Evolutionary conservation across 2,329 filamentous ascomycete species (phyloP).

Genomic region (Colletotrichum theobromicola): DNA sequence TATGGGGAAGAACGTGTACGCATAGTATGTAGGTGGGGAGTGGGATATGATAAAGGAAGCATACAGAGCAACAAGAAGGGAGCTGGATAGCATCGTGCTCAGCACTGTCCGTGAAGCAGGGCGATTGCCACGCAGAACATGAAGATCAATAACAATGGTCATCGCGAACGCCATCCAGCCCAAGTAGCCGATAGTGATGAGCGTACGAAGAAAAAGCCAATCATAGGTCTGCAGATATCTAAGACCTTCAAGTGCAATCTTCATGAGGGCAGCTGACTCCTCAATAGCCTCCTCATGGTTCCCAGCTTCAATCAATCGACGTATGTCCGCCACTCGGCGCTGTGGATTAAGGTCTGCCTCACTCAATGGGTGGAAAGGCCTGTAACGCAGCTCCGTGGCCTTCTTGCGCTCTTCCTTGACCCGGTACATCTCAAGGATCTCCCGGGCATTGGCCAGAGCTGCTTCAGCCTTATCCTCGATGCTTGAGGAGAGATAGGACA

Average conservation of each 20-base stretch:
- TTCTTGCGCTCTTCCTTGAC: slow-evolving; percentile 91
- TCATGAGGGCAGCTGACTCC: slow-evolving; percentile 77
- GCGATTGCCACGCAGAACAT: slow-evolving; percentile 77
- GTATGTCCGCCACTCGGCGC: slow-evolving; percentile 71
- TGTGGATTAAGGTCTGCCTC: slow-evolving; percentile 67
- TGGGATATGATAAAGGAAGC: slow-evolving; percentile 80
- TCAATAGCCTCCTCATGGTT: slow-evolving; percentile 79
- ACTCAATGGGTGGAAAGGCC: slow-evolving; percentile 74
- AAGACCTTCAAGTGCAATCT: slow-evolving; percentile 79
- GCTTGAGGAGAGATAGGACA: slow-evolving; percentile 78
- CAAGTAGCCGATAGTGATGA: slow-evolving; percentile 89
- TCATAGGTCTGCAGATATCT: slow-evolving; percentile 98
- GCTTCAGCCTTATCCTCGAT: slow-evolving; percentile 82
- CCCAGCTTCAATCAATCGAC: slow-evolving; percentile 67
- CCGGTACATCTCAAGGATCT: slow-evolving; percentile 93
- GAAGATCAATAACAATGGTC: slow-evolving; percentile 85
- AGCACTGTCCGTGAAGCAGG: slow-evolving; percentile 66
- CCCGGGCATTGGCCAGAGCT: slow-evolving; percentile 81
- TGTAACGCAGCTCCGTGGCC: slow-evolving; percentile 76
- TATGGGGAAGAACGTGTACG: slow-evolving; percentile 89
- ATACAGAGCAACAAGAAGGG: slow-evolving; percentile 76
- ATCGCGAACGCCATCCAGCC: slow-evolving; percentile 95
- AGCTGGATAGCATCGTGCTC: slow-evolving; percentile 73
- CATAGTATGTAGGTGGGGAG: slow-evolving; percentile 85
- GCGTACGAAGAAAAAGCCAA: slow-evolving; percentile 90